Base-by-base conservation (phyloP, 805 yeast genomes). In the Candida xiaguanensis region DNA sequence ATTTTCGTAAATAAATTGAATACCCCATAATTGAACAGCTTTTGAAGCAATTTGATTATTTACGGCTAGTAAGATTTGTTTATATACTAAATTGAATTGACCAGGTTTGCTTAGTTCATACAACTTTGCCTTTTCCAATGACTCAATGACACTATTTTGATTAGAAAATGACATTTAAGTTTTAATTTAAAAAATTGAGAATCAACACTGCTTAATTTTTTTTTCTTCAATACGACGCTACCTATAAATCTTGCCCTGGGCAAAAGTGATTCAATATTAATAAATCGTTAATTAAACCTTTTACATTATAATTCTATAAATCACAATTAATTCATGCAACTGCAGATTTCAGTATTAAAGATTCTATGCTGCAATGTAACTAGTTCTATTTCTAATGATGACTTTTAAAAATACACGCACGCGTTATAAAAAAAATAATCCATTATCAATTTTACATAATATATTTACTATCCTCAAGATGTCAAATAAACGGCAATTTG, bases 1-100 rank as follows among this genome's bases (percentile, higher is more conserved):
- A 12, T 73, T 61, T 26, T 66, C 69, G 22, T 52, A 52, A 29
- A 70, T 52, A 46, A 70, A 70, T 29, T 45, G 45, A 8, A 69
- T 56, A 46, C 72, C 66, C 75, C 75, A 70, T 36, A 50, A 40
- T 45, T 67, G 66, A 19, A 70, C 58, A 12, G 45, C 42, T 13
- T 35, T 27, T 9, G 12, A 19, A 12, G 20, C 17, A 16, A 53
- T 34, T 35, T 63, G 66, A 7, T 65, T 61, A 23, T 51, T 51
- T 19, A 56, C 55, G 43, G 68, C 62, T 39, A 61, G 62, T 34
- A 70, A 53, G 34, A 69, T 63, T 37, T 67, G 72, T 30, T 71
- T 65, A n/a, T 72, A 55, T 25, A 68, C 72, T 45, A 64, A 70
- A 5, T 12, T 9, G 11, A 24, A 34, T 14, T 18, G 30, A 25